phyloP scores from a whole-genome alignment of 2,329 filamentous ascomycete genomes.

The Diaporthe humulicola region DNA sequence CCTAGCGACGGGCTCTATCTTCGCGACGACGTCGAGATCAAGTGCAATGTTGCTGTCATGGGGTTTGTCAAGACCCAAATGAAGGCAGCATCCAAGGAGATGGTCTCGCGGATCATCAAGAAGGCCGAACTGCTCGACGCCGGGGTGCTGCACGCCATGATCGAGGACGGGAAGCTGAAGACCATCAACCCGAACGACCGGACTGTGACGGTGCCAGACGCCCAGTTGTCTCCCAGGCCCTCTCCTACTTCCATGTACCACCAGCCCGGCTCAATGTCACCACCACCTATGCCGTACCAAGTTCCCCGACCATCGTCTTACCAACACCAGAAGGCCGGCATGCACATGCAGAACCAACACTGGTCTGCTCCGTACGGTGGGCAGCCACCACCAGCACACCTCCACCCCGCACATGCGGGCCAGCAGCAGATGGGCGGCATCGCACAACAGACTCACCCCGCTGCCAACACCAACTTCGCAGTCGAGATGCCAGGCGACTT shows the following conservation, averaged over 20 bases:
- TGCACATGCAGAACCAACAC: slow-evolving; percentile 42
- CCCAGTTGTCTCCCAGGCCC: slow-evolving; percentile 14
- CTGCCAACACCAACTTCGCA: slow-evolving; percentile 40
- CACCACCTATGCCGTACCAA: slow-evolving; percentile 50
- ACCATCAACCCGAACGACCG: slow-evolving; percentile 68
- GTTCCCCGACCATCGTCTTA: slow-evolving; percentile 56
- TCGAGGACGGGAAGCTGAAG: slow-evolving; percentile 73
- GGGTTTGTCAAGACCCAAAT: slow-evolving; percentile 76
- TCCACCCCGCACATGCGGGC: slow-evolving; percentile 47
- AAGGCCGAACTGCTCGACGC: slow-evolving; percentile 79
- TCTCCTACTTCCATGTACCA: slow-evolving; percentile 17
- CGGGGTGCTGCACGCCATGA: slow-evolving; percentile 76
- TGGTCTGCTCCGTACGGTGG: slow-evolving; percentile 45
- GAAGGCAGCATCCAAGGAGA: slow-evolving; percentile 75
- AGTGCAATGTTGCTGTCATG: slow-evolving; percentile 75
- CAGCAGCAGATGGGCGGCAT: slow-evolving; percentile 6
- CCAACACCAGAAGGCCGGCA: slow-evolving; percentile 50
- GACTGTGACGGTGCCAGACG: slow-evolving; percentile 47
- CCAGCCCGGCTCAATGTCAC: slow-evolving; percentile 33
- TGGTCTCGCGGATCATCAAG: slow-evolving; percentile 77
- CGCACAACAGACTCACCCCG: slow-evolving; percentile 4
- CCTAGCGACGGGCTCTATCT: slow-evolving; percentile 76
- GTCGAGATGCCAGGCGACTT: slow-evolving; percentile 64
- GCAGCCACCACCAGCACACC: slow-evolving; percentile 46
- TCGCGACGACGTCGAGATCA: slow-evolving; percentile 78